These are phyloP conservation scores for Termitomyces sp. DNA, from an alignment of 768 basidiomycete species.

Conservation along the genomic window DNA sequence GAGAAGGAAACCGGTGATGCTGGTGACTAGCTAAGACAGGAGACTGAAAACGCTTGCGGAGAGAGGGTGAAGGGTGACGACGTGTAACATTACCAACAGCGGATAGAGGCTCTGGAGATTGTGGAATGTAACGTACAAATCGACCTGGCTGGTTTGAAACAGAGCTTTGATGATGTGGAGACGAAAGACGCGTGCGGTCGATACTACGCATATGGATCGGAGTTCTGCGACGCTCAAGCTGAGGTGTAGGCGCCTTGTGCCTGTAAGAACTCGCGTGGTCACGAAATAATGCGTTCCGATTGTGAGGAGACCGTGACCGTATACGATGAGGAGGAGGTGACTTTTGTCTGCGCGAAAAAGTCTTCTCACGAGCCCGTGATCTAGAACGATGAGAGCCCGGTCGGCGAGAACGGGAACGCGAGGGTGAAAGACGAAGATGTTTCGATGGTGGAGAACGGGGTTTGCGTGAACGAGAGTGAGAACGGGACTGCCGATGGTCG, in stretches of 20 bases:
- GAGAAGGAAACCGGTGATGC: neutral
- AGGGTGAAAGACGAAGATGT: neutral
- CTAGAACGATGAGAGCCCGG: neutral
- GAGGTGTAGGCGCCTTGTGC: neutral
- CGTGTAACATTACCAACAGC: no score
- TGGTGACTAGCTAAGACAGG: neutral
- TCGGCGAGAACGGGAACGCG: neutral
- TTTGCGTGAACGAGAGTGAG: slow-evolving; percentile 1
- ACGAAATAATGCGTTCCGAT: neutral
- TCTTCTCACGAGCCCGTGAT: neutral
- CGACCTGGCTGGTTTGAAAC: neutral
- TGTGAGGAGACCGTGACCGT: neutral
- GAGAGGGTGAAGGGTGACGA: slow-evolving; percentile 3
- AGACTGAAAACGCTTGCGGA: neutral
- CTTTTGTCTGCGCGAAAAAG: neutral
- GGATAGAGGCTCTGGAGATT: neutral
- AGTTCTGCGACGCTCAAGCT: neutral
- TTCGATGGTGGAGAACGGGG: neutral
- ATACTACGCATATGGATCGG: slow-evolving; percentile 10
- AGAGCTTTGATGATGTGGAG: neutral
- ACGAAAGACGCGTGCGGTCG: neutral
- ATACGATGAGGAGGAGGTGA: neutral
- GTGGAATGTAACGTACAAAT: neutral
- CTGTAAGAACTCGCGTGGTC: neutral
- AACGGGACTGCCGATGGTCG: neutral